A percentile compares a stretch with the other conserved stretches of the same genome.
phyloP scores from a whole-genome alignment of 805 yeast genomes.

The Hanseniaspora vineae region DNA sequence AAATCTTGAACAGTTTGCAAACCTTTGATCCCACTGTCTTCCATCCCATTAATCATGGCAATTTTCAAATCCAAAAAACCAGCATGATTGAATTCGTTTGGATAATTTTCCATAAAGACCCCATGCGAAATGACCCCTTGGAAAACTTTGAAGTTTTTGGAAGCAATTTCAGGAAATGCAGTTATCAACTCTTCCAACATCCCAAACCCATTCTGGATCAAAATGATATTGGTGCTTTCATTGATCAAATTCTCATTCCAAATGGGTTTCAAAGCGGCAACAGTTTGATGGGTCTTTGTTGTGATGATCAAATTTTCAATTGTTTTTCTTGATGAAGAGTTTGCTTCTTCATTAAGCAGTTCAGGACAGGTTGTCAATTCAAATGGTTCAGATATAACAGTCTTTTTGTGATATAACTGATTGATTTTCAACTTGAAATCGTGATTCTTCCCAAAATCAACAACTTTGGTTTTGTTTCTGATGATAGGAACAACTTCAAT shows the following conservation, averaged over 20 bases:
- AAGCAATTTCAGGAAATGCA: constrained; percentile 38
- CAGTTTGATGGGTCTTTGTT: constrained; percentile 70
- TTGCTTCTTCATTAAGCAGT: constrained; percentile 6
- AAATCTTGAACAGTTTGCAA: constrained; percentile 13
- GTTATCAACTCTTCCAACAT: constrained; percentile 43
- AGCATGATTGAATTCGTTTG: constrained; percentile 47
- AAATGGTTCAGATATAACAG: constrained; percentile 4
- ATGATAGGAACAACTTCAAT: constrained; percentile 18
- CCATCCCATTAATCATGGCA: constrained; percentile 38
- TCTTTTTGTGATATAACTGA: constrained; percentile 11
- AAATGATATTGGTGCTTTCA: constrained; percentile 43
- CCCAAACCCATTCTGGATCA: constrained; percentile 89
- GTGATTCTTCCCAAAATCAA: constrained; percentile 11
- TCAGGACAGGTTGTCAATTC: constrained; percentile 9
- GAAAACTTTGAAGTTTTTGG: constrained; percentile 16
- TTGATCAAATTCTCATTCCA: constrained; percentile 30
- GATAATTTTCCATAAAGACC: constrained; percentile 31
- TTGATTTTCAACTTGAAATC: constrained; percentile 15
- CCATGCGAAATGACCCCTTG: constrained; percentile 84
- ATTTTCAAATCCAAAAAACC: constrained; percentile 54
- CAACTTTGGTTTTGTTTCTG: constrained; percentile 16
- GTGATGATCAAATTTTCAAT: constrained; percentile 56
- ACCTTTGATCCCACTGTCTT: constrained; percentile 8
- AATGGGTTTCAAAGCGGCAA: constrained; percentile 45
- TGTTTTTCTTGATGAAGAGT: constrained; percentile 11